Evolutionary conservation across 768 basidiomycete genomes (phyloP).

Genomic region (Boletus barrowsii): DNA sequence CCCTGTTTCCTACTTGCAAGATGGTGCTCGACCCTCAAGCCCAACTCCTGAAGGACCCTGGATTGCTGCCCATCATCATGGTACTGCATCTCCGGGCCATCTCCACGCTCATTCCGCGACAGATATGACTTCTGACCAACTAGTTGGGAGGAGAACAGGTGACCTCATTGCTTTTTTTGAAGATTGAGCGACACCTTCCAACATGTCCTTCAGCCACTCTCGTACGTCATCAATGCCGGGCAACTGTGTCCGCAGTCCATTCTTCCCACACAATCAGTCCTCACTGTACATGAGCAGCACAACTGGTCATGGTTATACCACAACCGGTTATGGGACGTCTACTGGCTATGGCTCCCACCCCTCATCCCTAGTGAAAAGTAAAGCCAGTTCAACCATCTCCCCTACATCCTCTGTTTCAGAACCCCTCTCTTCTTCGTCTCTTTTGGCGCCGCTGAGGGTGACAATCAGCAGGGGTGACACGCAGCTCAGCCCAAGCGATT

Average conservation of each 20-base stretch:
- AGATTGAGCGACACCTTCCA: constrained; percentile 42
- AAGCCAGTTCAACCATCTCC: constrained; percentile 31
- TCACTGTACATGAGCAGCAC: constrained; percentile 39
- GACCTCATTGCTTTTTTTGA: constrained; percentile 78
- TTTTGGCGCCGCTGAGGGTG: constrained; percentile 48
- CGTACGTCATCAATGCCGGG: constrained; percentile 54
- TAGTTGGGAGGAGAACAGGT: constrained; percentile 52
- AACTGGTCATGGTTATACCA: constrained; percentile 35
- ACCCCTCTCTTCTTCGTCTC: constrained; percentile 34
- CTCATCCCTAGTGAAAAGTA: constrained; percentile 47
- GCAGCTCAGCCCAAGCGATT: constrained; percentile 36
- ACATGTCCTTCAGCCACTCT: constrained; percentile 41
- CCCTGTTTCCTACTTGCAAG: constrained; percentile 46
- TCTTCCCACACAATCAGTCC: constrained; percentile 35
- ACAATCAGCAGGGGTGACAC: constrained; percentile 26
- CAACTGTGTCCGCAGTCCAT: constrained; percentile 29
- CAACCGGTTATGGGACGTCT: constrained; percentile 30
- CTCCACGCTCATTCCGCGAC: constrained; percentile 56
- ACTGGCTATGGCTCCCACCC: constrained; percentile 41
- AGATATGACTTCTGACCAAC: constrained; percentile 49
- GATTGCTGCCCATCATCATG: constrained; percentile 43
- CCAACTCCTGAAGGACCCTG: constrained; percentile 45
- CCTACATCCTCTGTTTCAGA: constrained; percentile 14
- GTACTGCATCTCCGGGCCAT: constrained; percentile 36
- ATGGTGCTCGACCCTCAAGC: constrained; percentile 31